Conservation (phyloP, 2,329 filamentous ascomycete genomes). For the Furcasterigmium sp. region DNA sequence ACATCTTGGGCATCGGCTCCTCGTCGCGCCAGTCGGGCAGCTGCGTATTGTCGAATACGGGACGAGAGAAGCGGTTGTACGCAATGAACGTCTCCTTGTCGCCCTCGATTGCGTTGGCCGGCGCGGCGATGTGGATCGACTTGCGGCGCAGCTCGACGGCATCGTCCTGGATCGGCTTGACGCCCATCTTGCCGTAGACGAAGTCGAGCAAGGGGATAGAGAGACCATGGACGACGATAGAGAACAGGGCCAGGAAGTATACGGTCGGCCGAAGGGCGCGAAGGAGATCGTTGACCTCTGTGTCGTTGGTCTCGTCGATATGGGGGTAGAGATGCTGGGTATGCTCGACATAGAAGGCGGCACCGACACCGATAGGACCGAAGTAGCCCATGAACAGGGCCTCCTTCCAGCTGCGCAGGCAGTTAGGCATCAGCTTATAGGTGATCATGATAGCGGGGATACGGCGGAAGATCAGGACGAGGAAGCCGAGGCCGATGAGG, state of each 20-base stretch:
- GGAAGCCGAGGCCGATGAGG: conserved; percentile 44
- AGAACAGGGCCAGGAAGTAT: conserved; percentile 35
- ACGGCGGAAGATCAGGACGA: conserved; percentile 49
- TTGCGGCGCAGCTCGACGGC: conserved; percentile 30
- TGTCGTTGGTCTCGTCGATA: conserved; percentile 24
- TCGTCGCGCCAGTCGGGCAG: conserved; percentile 5
- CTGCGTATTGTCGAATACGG: conserved; percentile 15
- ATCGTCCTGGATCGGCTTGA: conserved; percentile 37
- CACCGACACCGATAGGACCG: conserved; percentile 71
- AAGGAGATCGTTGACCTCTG: conserved; percentile 26
- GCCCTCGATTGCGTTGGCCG: conserved; percentile 31
- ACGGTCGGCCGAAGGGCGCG: conserved; percentile 31
- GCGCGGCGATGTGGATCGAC: conserved; percentile 27
- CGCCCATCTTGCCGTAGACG: conserved; percentile 29
- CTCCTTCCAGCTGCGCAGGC: conserved; percentile 48
- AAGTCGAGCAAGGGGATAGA: conserved; percentile 38
- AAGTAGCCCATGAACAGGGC: conserved; percentile 63
- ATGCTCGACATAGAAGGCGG: conserved; percentile 66
- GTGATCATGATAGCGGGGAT: conserved; percentile 49
- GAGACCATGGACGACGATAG: conserved; percentile 40
- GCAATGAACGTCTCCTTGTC: conserved; percentile 34
- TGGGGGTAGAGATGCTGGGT: conserved; percentile 34
- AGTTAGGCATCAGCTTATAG: conserved; percentile 50
- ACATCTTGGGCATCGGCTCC: conserved; percentile 1
- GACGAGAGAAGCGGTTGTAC: conserved; percentile 43